phyloP scores from a whole-genome alignment of 2,329 filamentous ascomycete genomes.

The Epichloe typhina region DNA sequence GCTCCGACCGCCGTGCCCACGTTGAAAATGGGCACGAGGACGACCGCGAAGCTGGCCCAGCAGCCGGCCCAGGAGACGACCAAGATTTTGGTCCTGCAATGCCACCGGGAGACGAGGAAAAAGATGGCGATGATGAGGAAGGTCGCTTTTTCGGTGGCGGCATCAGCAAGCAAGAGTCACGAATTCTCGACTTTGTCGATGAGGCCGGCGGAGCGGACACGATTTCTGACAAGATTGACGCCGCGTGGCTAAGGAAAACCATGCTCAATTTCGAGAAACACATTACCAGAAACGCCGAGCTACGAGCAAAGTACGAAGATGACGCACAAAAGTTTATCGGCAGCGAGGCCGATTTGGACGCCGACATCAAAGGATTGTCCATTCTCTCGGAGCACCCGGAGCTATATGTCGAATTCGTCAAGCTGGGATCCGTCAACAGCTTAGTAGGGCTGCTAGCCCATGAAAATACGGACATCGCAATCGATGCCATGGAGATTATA shows the following conservation, averaged over 20 bases:
- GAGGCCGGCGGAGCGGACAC: constrained; percentile 22
- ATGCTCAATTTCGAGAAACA: constrained; percentile 78
- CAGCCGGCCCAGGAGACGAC: constrained; percentile 31
- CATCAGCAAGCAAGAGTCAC: constrained; percentile 65
- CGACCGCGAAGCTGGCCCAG: constrained; percentile 34
- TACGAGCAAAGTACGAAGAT: constrained; percentile 71
- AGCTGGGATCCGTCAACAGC: constrained; percentile 57
- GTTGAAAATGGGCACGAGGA: constrained; percentile 27
- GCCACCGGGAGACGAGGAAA: constrained; percentile 39
- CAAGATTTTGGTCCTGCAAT: constrained; percentile 34
- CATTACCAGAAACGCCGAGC: constrained; percentile 80
- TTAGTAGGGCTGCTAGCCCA: constrained; percentile 76
- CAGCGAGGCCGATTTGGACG: constrained; percentile 79
- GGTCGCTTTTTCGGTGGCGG: constrained; percentile 93
- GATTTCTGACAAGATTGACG: constrained; percentile 64
- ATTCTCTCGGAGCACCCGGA: constrained; percentile 78
- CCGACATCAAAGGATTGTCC: constrained; percentile 73
- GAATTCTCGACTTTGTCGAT: constrained; percentile 82
- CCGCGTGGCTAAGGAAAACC: constrained; percentile 68
- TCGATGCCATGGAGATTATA: constrained; percentile 79
- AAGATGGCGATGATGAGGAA: constrained; percentile 63
- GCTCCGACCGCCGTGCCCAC: constrained; percentile 30
- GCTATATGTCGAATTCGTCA: constrained; percentile 69
- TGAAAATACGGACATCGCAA: constrained; percentile 94
- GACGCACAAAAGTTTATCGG: constrained; percentile 75